Percentiles rank a stretch among this genome's conserved stretches.
Evolutionary conservation across 768 basidiomycete species (phyloP).

Genomic region (Cubamyces lactineus): DNA sequence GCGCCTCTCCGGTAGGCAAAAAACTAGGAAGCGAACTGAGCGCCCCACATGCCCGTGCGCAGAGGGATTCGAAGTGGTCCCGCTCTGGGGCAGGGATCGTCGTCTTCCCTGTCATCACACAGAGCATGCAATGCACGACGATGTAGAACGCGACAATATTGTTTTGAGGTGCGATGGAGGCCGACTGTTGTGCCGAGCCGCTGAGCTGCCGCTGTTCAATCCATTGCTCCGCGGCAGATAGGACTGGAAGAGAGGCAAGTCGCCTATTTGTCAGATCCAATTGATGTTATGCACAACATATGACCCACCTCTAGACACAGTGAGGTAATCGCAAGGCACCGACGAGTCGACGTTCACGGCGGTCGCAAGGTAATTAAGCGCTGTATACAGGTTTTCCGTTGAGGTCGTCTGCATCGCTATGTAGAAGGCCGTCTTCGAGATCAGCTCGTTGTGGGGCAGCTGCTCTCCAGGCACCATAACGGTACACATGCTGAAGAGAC

Average conservation of each 20-base stretch:
- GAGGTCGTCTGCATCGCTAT: not conserved
- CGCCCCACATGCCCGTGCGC: not conserved
- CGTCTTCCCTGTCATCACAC: not conserved
- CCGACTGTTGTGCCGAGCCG: not conserved
- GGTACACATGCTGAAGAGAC: not conserved
- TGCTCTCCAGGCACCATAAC: not conserved
- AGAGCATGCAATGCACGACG: constrained; percentile 7
- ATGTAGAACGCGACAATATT: constrained; percentile 2
- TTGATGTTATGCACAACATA: too few relatives aligned
- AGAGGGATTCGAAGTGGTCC: not conserved
- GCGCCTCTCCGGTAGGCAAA: not conserved
- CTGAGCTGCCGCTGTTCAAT: not conserved
- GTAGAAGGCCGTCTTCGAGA: not conserved
- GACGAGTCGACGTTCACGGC: constrained; percentile 1
- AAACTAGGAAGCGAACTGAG: not conserved
- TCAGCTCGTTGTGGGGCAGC: not conserved
- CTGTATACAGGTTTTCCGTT: not conserved
- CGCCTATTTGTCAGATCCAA: too few relatives aligned
- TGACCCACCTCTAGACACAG: not conserved
- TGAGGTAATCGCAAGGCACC: not conserved
- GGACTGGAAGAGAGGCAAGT: not conserved
- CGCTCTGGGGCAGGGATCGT: not conserved
- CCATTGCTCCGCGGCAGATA: constrained; percentile 6
- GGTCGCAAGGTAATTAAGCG: not conserved
- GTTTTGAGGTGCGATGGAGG: not conserved